Base-by-base conservation (phyloP, 768 basidiomycete species). In the Kwoniella pini region DNA sequence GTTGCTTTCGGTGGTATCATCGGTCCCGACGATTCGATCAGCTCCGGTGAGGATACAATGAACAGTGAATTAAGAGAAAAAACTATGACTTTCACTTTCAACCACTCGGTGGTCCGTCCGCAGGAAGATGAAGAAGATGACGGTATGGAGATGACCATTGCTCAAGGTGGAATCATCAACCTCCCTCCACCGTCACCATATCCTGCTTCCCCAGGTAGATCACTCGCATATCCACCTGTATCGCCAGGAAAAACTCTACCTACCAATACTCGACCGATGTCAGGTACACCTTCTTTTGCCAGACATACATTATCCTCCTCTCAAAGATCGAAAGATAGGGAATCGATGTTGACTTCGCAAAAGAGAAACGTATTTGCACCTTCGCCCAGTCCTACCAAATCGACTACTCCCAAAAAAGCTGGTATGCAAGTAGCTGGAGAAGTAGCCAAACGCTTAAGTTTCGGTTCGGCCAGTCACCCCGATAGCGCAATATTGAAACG, bases 1-100 rank as follows among this genome's bases (percentile, higher is more conserved):
- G 61, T 77, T 54, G 78, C 76, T 15, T 58, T 72, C 27, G 78
- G 78, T 15, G 78, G 78, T 15, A 74, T 78, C 57, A 67, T 72
- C 30, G 57, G 63, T 19, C 60, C 54, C 4, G 69, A 68, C 55
- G 74, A 71, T 43, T 60, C 60, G 17, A 36, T 75, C 40, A 64
- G 63, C 31, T 64, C 70, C 3, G 57, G 57, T 1, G 63, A 60
- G 1, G 72, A 65, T 24, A 66, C 65, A 10, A 49, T 43, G 10
- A 65, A 62, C 7, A 49, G 49, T 17, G 38, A 51, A 1, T 24
- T 19, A 11, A 28, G 65, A 36, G 75, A 77, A 33, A 50, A 62
- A 49, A 77, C 74, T 2, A 68, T 70, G 71, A 72, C 70, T n/a
- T 74, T 74, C 61, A 60, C 68, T 10, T 71, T 74, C 46, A 60